Percentiles rank a stretch among this genome's conserved stretches.
Conservation (phyloP, 2,329 filamentous ascomycete genomes). For the Didymella keratinophila region DNA sequence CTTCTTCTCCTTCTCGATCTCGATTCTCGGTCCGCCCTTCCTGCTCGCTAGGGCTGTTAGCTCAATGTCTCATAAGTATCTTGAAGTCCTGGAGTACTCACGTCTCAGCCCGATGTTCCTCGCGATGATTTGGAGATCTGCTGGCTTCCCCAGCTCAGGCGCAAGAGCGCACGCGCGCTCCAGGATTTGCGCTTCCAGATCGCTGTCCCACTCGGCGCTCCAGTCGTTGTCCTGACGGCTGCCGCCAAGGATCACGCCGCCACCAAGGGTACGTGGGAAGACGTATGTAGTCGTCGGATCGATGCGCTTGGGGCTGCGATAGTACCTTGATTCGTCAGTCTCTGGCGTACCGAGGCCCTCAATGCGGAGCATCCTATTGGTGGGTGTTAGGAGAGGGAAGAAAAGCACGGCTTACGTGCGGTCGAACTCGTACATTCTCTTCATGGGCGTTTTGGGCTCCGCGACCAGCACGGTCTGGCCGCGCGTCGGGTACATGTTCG, state of each 20-base stretch:
- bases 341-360: background rate
- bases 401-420: conserved; percentile 10
- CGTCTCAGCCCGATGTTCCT: conserved; percentile 83
- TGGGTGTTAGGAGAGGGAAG: background rate
- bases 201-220: conserved; percentile 79
- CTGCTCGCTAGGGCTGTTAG: conserved; percentile 61
- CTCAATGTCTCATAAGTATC: background rate
- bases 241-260: conserved; percentile 84
- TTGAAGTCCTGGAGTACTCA: conserved; percentile 24
- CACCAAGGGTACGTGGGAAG: conserved; percentile 62
- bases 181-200: conserved; percentile 84
- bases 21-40: conserved; percentile 76
- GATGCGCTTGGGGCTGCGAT: conserved; percentile 53
- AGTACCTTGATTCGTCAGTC: conserved; percentile 33
- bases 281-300: conserved; percentile 56
- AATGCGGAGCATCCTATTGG: background rate
- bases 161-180: conserved; percentile 71
- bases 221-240: conserved; percentile 82
- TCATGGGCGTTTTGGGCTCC: conserved; percentile 50
- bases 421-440: conserved; percentile 48
- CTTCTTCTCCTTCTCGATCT: conserved; percentile 69
- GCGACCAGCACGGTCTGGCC: conserved; percentile 83
- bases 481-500: conserved; percentile 73
- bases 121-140: conserved; percentile 76
- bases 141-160: conserved; percentile 71